Base-by-base conservation (phyloP, 805 yeast genomes). In the Helenozyma baotianmanensis region DNA sequence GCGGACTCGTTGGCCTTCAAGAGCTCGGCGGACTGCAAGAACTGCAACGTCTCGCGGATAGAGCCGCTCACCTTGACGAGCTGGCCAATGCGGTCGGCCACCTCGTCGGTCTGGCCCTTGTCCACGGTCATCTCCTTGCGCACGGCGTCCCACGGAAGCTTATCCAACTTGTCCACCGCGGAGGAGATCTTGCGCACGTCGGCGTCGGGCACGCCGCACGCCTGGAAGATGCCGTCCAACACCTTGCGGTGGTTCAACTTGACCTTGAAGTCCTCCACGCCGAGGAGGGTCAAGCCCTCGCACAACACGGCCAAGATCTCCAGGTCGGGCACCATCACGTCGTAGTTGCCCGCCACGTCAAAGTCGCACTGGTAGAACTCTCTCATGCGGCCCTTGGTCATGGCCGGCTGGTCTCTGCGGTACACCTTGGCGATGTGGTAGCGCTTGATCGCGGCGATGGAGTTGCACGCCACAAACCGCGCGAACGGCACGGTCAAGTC, bases 361-460 rank as follows among this genome's bases (percentile, higher is more conserved):
- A 92, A 85, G 67, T 92, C 99, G 70, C 99, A 92, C 67, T 92
- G 99, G 62, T 92, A 92, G 54, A 92, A 92, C 64, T 92, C 99
- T 75, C 99, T 84, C 98, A 92, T 92, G 64, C 99, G 78, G 41
- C 99, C 99, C 64, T 92, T 92, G 32, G 97, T 90, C 98, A 92
- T 92, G 7, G 99, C 99, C 4, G 99, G 99, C 64, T 92, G 99
- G 59, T 92, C 99, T 65, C 99, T 83, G 69, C 99, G 80, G 66
- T 92, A 92, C 34, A 92, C 99, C 61, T 92, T 92, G 48, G 99
- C 98, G 45, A 92, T 86, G 65, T 92, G 99, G 59, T 79, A 92
- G 56, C 99, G 76, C 66, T 92, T 92, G 62, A 92, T 90, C 54
- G 70, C 76, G 49, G 86, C 81, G 40, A 92, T 76, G 51, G 85